These are phyloP conservation scores for Sordariomycetes sp. DNA, from an alignment of 2,329 filamentous ascomycete species.

Conservation along the genomic window DNA sequence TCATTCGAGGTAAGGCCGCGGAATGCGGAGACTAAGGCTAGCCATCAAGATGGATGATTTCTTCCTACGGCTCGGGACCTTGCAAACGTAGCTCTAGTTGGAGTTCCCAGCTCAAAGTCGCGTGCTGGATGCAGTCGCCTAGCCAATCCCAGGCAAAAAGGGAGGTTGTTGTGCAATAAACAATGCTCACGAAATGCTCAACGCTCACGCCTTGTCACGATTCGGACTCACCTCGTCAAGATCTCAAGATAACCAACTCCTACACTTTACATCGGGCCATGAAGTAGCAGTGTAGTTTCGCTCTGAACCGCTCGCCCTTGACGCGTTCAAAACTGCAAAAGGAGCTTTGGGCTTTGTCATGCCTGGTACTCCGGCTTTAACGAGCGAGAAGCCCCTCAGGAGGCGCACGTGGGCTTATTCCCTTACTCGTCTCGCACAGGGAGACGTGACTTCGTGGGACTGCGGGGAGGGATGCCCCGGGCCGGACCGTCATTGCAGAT, in stretches of 20 bases:
- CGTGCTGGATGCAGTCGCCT: too few relatives aligned
- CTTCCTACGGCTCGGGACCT: too few relatives aligned
- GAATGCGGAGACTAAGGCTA: too few relatives aligned
- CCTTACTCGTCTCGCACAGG: neutral
- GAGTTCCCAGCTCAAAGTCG: too few relatives aligned
- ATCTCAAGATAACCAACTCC: neutral
- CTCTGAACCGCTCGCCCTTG: neutral
- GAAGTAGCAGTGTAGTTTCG: neutral
- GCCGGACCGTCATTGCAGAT: neutral
- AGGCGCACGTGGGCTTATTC: neutral
- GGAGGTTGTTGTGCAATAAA: too few relatives aligned
- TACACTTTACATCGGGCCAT: neutral
- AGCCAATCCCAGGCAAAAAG: too few relatives aligned
- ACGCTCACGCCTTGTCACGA: too few relatives aligned
- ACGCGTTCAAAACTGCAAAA: neutral
- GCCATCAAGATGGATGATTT: too few relatives aligned
- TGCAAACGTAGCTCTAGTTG: too few relatives aligned
- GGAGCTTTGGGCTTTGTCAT: neutral
- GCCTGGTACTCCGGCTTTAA: neutral
- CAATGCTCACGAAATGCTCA: too few relatives aligned
- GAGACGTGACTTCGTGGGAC: neutral
- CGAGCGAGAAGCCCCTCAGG: neutral
- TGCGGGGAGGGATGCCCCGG: neutral
- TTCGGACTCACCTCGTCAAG: too few relatives aligned
- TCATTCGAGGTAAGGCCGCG: too few relatives aligned